phyloP scores from a whole-genome alignment of 78 protist species.

The Monosiga brevicollis region DNA sequence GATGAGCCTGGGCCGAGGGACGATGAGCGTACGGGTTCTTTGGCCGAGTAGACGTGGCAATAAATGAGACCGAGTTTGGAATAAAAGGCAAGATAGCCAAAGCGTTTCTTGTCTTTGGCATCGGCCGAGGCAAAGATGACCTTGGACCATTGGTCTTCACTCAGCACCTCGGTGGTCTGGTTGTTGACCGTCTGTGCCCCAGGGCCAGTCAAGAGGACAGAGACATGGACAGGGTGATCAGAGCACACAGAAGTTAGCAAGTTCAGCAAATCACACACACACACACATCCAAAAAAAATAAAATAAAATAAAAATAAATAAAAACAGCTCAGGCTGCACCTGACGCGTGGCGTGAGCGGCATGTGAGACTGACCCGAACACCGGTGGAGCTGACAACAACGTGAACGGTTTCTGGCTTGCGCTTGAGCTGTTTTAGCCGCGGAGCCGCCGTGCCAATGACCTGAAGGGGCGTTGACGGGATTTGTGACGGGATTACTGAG shows the following conservation, averaged over 20 bases:
- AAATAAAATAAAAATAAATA: too few species aligned
- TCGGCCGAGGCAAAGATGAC: background rate
- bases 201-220: too few species aligned
- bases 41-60: background rate
- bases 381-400: background rate
- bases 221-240: background rate
- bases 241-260: background rate
- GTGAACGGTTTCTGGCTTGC: background rate
- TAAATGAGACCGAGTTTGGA: background rate
- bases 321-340: too few species aligned
- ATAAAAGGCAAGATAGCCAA: background rate
- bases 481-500: too few species aligned
- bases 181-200: too few species aligned
- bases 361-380: too few species aligned
- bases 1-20: too few species aligned
- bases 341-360: too few species aligned
- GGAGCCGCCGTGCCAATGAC: background rate
- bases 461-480: too few species aligned
- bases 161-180: background rate
- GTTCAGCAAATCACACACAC: background rate
- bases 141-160: background rate
- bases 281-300: background rate
- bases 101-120: background rate
- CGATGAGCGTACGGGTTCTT: too few species aligned
- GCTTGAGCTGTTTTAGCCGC: background rate